A percentile compares a stretch with the other conserved stretches of the same genome.
Conservation (phyloP, 176 grass and related monocot species). For the Aegilops umbellulata region DNA sequence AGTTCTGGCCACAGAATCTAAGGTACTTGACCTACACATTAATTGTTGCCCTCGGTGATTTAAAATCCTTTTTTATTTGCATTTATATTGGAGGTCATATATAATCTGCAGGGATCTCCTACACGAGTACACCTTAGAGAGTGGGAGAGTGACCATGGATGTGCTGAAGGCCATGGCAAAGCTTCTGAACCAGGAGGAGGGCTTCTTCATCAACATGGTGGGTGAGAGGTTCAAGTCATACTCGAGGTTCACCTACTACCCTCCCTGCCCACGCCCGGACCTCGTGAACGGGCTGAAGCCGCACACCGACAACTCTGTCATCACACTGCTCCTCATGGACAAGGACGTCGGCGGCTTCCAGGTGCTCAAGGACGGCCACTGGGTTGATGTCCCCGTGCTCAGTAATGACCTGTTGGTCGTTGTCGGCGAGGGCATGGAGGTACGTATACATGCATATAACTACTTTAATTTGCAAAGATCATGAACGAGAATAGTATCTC, state of each 20-base stretch:
- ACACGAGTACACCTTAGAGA: slow-evolving; percentile 36
- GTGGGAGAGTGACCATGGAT: not conserved
- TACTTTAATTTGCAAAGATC: no score
- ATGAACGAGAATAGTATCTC: no score
- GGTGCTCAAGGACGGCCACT: slow-evolving; percentile 30
- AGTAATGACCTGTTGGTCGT: slow-evolving; percentile 28
- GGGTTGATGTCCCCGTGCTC: slow-evolving; percentile 43
- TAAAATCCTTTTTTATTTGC: no score
- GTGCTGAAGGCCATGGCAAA: slow-evolving; percentile 41
- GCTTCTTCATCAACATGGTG: slow-evolving; percentile 34
- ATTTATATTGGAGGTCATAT: no score
- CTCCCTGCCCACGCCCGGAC: slow-evolving; percentile 50
- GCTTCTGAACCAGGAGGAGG: slow-evolving; percentile 22
- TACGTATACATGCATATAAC: no score
- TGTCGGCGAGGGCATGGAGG: slow-evolving; percentile 52
- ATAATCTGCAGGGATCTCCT: slow-evolving; percentile 3
- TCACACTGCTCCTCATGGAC: slow-evolving; percentile 53
- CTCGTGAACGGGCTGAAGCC: slow-evolving; percentile 63
- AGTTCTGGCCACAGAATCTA: slow-evolving; percentile 36
- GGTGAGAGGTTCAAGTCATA: slow-evolving; percentile 8
- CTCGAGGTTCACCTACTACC: slow-evolving; percentile 54
- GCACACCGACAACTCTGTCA: slow-evolving; percentile 53
- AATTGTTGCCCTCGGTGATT: no score
- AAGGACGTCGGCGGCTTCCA: slow-evolving; percentile 51
- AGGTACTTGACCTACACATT: no score